These are phyloP conservation scores for Bipolaris oryzae DNA, from an alignment of 2,329 filamentous ascomycete species.

Conservation along the genomic window DNA sequence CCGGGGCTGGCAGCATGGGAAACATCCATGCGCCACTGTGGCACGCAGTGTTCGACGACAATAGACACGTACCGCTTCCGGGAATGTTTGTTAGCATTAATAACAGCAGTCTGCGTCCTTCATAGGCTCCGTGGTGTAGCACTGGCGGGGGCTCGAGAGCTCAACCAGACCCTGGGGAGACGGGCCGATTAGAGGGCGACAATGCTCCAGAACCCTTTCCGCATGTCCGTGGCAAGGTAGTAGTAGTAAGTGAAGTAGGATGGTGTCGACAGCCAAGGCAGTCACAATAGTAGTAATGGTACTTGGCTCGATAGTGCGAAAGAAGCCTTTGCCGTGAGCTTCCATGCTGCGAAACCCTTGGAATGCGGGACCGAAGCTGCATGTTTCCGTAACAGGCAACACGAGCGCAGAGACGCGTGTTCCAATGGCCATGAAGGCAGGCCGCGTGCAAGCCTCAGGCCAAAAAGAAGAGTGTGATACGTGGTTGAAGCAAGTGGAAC, in stretches of 20 bases:
- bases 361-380: slow-evolving; percentile 4
- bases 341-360: slow-evolving; percentile 1
- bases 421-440: slow-evolving; percentile 11
- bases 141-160: slow-evolving; percentile 15
- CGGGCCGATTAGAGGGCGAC: slow-evolving; percentile 10
- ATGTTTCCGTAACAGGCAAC: slow-evolving; percentile 11
- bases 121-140: slow-evolving; percentile 18
- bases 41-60: slow-evolving; percentile 43
- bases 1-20: slow-evolving; percentile 11
- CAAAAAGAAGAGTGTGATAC: slow-evolving; percentile 30
- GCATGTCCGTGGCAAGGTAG: neutral
- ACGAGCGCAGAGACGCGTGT: slow-evolving; percentile 15
- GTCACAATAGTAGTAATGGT: neutral
- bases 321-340: slow-evolving; percentile 1
- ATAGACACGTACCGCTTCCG: slow-evolving; percentile 25
- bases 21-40: slow-evolving; percentile 43
- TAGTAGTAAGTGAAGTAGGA: neutral
- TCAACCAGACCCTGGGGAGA: slow-evolving; percentile 10
- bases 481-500: slow-evolving; percentile 32
- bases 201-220: slow-evolving; percentile 5
- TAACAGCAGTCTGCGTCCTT: slow-evolving; percentile 6
- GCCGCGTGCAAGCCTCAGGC: slow-evolving; percentile 19
- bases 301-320: neutral
- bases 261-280: neutral
- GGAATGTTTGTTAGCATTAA: slow-evolving; percentile 18